These are phyloP conservation scores for Collybiopsis confluens DNA, from an alignment of 768 basidiomycete species.

Conservation along the genomic window DNA sequence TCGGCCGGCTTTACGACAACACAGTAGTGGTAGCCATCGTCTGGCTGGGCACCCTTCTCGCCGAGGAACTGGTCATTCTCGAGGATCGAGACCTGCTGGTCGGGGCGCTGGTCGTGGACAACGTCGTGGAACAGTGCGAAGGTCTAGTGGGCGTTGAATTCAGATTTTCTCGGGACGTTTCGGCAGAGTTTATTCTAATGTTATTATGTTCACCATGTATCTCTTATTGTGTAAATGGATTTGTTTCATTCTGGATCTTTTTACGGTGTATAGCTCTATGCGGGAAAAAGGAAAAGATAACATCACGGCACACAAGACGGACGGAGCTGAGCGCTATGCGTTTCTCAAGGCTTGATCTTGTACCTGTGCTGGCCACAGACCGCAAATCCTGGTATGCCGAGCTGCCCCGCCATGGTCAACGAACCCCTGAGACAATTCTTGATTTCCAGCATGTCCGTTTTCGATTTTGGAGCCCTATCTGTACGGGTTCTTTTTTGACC, in stretches of 20 bases:
- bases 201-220: no score
- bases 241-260: no score
- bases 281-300: no score
- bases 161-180: background rate
- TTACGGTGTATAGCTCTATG: no score
- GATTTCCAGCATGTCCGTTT: constrained; percentile 3
- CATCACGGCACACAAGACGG: background rate
- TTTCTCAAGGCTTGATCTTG: background rate
- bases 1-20: constrained; percentile 10
- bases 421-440: background rate
- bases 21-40: constrained; percentile 14
- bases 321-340: background rate
- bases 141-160: constrained; percentile 1
- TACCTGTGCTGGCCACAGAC: constrained; percentile 6
- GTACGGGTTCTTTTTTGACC: background rate
- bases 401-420: background rate
- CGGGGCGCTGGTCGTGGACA: background rate
- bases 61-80: constrained; percentile 8
- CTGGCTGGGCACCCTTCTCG: constrained; percentile 14
- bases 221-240: no score
- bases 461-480: constrained; percentile 2
- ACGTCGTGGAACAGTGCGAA: constrained; percentile 1
- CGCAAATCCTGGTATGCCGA: constrained; percentile 5
- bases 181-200: no score
- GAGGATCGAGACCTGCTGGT: background rate